A percentile compares a stretch with the other conserved stretches of the same genome.
phyloP scores from a whole-genome alignment of 2,329 filamentous ascomycete species.

The Pochonia chlamydosporia region DNA sequence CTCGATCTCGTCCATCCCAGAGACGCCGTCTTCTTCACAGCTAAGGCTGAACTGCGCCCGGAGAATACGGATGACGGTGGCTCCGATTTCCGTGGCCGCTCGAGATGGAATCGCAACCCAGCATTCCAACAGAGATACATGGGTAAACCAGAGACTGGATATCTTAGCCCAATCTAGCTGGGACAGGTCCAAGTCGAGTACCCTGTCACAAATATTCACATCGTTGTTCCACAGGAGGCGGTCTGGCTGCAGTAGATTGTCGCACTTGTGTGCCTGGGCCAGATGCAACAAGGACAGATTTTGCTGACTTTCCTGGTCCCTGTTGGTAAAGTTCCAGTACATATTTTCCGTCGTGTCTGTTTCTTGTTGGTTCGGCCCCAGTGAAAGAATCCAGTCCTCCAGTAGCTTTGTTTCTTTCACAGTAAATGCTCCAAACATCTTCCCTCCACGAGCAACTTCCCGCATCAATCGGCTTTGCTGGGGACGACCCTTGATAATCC shows the following conservation, averaged over 20 bases:
- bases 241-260: no score
- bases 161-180: no score
- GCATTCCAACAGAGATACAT: neutral
- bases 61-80: neutral
- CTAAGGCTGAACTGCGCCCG: neutral
- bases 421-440: slow-evolving; percentile 46
- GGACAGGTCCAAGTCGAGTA: no score
- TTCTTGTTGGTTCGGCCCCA: no score
- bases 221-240: no score
- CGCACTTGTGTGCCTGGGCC: no score
- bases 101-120: neutral
- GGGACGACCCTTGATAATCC: slow-evolving; percentile 34
- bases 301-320: no score
- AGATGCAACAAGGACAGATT: no score
- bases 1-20: neutral
- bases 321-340: neutral
- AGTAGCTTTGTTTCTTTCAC: slow-evolving; percentile 24
- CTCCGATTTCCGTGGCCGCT: neutral
- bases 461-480: slow-evolving; percentile 32
- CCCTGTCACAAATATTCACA: no score
- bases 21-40: neutral
- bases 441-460: slow-evolving; percentile 38
- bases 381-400: slow-evolving; percentile 10
- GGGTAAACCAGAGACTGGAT: neutral
- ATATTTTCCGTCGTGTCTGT: no score